A percentile compares a stretch with the other conserved stretches of the same genome.
Conservation (phyloP, 1,284 basidiomycete species). For the Ustilago crameri region DNA sequence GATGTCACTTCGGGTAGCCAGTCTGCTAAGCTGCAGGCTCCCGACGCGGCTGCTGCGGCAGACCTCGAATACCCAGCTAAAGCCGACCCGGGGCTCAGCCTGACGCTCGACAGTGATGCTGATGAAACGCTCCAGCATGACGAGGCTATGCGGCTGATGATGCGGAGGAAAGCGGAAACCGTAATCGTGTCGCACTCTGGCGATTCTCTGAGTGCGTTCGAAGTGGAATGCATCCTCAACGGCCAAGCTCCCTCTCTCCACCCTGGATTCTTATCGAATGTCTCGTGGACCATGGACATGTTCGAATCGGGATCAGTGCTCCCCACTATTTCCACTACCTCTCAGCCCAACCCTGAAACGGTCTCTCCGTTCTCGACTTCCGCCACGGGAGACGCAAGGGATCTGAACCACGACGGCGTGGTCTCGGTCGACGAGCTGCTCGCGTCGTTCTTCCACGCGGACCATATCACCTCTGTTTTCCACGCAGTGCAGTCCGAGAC, state of each 20-base stretch:
- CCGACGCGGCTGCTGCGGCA: neutral
- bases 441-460: conserved; percentile 38
- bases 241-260: conserved; percentile 16
- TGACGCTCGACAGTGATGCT: conserved; percentile 20
- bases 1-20: neutral
- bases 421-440: conserved; percentile 35
- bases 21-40: too few species aligned
- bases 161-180: conserved; percentile 24
- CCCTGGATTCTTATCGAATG: conserved; percentile 18
- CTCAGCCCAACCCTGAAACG: neutral
- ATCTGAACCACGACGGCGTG: conserved; percentile 16
- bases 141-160: conserved; percentile 28
- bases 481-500: conserved; percentile 9
- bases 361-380: neutral
- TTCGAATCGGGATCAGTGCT: conserved; percentile 16
- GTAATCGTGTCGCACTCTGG: conserved; percentile 24
- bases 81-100: conserved; percentile 12
- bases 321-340: conserved; percentile 1
- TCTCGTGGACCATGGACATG: conserved; percentile 31
- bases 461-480: conserved; percentile 17
- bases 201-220: conserved; percentile 4
- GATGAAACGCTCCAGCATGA: conserved; percentile 8
- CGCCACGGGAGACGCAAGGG: conserved; percentile 1
- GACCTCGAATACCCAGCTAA: neutral
- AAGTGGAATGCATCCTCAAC: conserved; percentile 20